Conservation (phyloP, 1,284 basidiomycete species). For the Puccinia novopanici region DNA sequence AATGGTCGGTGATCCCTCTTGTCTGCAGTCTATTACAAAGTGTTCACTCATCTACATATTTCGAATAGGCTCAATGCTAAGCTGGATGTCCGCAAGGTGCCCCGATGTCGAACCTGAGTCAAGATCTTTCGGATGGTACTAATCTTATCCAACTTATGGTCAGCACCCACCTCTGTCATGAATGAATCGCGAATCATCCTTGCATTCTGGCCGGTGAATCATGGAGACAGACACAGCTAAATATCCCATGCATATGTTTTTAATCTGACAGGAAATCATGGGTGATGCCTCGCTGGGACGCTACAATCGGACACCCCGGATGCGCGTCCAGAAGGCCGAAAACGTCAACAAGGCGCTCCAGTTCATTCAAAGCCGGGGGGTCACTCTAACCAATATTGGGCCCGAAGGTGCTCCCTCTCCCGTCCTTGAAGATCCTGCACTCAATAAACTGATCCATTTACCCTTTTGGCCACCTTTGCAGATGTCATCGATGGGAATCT, state of each 20-base stretch:
- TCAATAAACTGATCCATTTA: neutral
- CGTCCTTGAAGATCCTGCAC: neutral
- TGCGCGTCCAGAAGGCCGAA: slow-evolving; percentile 95
- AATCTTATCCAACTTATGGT: slow-evolving; percentile 71
- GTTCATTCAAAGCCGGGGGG: slow-evolving; percentile 89
- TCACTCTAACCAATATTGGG: slow-evolving; percentile 95
- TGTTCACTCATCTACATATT: neutral
- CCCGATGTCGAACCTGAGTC: slow-evolving; percentile 87
- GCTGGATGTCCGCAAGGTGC: slow-evolving; percentile 78
- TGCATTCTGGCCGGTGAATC: slow-evolving; percentile 35
- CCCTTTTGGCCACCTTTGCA: slow-evolving; percentile 56
- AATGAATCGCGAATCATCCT: slow-evolving; percentile 79
- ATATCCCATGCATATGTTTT: neutral
- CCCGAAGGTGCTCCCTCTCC: slow-evolving; percentile 71
- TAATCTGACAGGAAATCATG: slow-evolving; percentile 60
- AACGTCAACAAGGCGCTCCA: slow-evolving; percentile 95
- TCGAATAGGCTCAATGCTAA: slow-evolving; percentile 87
- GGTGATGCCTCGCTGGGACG: slow-evolving; percentile 80
- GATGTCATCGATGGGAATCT: slow-evolving; percentile 97
- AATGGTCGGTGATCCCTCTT: slow-evolving; percentile 67
- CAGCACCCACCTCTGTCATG: slow-evolving; percentile 11
- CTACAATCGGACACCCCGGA: slow-evolving; percentile 84
- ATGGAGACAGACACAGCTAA: slow-evolving; percentile 1
- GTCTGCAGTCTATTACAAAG: neutral
- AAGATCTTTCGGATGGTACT: slow-evolving; percentile 91